Base-by-base conservation (phyloP, 768 basidiomycete genomes). In the Antrodiella citrinella region DNA sequence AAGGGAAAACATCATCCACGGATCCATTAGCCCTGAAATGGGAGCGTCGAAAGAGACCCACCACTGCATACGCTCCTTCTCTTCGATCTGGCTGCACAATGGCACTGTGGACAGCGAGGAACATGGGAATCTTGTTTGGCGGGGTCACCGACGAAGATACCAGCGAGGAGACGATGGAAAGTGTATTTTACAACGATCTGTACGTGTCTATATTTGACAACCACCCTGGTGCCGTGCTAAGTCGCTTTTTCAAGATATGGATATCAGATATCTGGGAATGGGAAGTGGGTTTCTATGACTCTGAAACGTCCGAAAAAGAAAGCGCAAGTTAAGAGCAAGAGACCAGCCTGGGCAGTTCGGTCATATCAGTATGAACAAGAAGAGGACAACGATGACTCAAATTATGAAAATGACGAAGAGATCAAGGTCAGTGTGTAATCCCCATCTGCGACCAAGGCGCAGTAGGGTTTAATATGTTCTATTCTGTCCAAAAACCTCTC, bases 141-240 rank as follows among this genome's bases (percentile, higher is more conserved):
- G 92, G 84, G 2, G 92, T 95, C 0, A 85, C 81, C 3, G 92
- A 96, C 53, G 87, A 91, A 53, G 92, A 95, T 57, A 81, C 73
- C 18, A 76, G 77, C 30, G 93, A 95, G 63, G 93, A 96, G 59
- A 80, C 76, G 2, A 62, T 96, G 54, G 85, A 91, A 51, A 91
- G 86, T 53, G 73, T 83, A 1, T 95, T 95, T 63, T 87, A 86
- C 73, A 91, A 92, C 53, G 91, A 94, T 58, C 54, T 94, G 88
- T 90, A 53, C 54, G 80, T 19, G 2, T 39, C 40, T 18, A 4
- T 18, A 10, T 24, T 44, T 41, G 18, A 21, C 40, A 21, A 12
- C n/a, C 26, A 20, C 20, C 18, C 26, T 12, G 22, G 19, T 42
- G 22, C n/a, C 5, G 15, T 43, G 22, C n/a, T 23, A 39, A 13